Conservation (phyloP, 2,329 filamentous ascomycete genomes). For the Mycocentrospora acerina region DNA sequence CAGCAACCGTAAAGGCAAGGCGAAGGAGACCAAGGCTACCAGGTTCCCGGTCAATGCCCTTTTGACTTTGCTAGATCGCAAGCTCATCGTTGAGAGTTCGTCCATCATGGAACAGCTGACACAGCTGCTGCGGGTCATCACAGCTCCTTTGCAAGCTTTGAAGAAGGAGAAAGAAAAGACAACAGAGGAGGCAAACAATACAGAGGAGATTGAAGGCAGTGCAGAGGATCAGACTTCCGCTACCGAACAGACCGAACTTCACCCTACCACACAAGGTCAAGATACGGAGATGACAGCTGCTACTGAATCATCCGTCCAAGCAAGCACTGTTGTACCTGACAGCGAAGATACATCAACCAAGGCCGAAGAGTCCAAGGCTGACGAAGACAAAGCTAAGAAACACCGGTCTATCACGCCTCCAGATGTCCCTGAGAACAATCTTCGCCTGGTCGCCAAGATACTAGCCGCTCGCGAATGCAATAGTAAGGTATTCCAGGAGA, state of each 20-base stretch:
- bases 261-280: slow-evolving; percentile 9
- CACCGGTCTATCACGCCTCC: slow-evolving; percentile 72
- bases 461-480: slow-evolving; percentile 95
- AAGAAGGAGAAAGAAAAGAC: slow-evolving; percentile 76
- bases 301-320: slow-evolving; percentile 40
- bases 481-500: slow-evolving; percentile 97
- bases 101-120: slow-evolving; percentile 93
- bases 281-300: slow-evolving; percentile 40
- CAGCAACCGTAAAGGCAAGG: slow-evolving; percentile 80
- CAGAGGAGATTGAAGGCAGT: slow-evolving; percentile 11
- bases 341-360: slow-evolving; percentile 26
- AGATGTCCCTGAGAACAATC: slow-evolving; percentile 81
- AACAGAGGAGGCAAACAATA: slow-evolving; percentile 49
- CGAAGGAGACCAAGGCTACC: slow-evolving; percentile 77
- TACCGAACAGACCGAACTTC: slow-evolving; percentile 10
- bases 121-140: slow-evolving; percentile 82
- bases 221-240: slow-evolving; percentile 20
- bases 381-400: slow-evolving; percentile 50
- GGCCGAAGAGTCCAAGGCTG: slow-evolving; percentile 38
- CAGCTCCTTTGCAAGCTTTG: slow-evolving; percentile 80
- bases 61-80: slow-evolving; percentile 84
- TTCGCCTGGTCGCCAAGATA: slow-evolving; percentile 93
- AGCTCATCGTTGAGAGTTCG: slow-evolving; percentile 95
- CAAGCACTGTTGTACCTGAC: slow-evolving; percentile 8
- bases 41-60: slow-evolving; percentile 93